Evolutionary conservation across 306 rosid species (phyloP).

Genomic region (Ceratonia siliqua): DNA sequence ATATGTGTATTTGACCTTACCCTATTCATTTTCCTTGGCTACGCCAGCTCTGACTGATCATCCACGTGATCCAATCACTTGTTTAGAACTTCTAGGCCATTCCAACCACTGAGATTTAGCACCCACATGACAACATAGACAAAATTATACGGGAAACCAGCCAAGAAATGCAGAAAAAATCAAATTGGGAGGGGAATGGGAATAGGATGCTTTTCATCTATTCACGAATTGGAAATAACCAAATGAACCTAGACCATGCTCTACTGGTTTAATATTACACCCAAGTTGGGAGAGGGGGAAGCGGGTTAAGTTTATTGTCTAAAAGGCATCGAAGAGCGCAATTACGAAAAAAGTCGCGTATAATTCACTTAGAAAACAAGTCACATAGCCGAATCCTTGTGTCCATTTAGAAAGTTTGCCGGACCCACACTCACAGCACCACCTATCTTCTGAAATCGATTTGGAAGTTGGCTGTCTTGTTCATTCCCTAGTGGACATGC

Average conservation of each 20-base stretch:
- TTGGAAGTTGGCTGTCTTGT: conserved; percentile 38
- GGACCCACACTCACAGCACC: background rate
- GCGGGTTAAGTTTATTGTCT: background rate
- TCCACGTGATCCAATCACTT: conserved; percentile 65
- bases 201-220: conserved; percentile 19
- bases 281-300: background rate
- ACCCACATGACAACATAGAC: conserved; percentile 12
- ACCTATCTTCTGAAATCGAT: background rate
- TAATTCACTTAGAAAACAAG: background rate
- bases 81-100: conserved; percentile 57
- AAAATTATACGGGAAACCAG: conserved; percentile 12
- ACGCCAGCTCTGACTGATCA: conserved; percentile 39
- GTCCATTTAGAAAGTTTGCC: conserved; percentile 32
- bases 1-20: conserved; percentile 34
- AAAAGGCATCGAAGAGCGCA: conserved; percentile 27
- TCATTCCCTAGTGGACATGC: conserved; percentile 30
- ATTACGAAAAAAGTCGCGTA: conserved; percentile 10
- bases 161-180: conserved; percentile 9
- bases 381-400: background rate
- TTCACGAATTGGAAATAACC: background rate
- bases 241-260: conserved; percentile 15
- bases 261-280: conserved; percentile 14
- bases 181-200: background rate
- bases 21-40: background rate
- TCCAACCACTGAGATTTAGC: too few relatives aligned